Evolutionary conservation across 1,284 basidiomycete species (phyloP).

Genomic region (Puccinia horiana): DNA sequence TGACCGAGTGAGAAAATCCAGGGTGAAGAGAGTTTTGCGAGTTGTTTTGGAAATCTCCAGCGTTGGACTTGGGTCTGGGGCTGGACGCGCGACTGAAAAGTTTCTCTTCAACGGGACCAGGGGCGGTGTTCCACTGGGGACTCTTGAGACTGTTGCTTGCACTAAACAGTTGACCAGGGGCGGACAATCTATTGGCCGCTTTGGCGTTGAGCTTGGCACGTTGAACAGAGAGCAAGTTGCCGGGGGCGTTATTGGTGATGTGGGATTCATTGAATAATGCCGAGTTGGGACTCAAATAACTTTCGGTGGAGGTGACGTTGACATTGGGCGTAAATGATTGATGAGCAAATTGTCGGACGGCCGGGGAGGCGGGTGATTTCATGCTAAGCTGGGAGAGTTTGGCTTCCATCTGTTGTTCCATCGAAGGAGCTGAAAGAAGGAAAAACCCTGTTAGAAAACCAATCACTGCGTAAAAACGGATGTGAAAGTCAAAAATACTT

Average conservation of each 20-base stretch:
- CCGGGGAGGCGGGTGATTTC: slow-evolving; percentile 73
- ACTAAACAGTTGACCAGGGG: slow-evolving; percentile 71
- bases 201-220: slow-evolving; percentile 86
- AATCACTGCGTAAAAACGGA: too few species aligned
- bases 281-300: slow-evolving; percentile 62
- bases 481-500: slow-evolving; percentile 62
- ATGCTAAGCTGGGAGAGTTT: slow-evolving; percentile 72
- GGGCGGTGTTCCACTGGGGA: slow-evolving; percentile 58
- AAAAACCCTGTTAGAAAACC: not conserved
- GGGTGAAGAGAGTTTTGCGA: slow-evolving; percentile 39
- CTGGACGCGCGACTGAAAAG: slow-evolving; percentile 53
- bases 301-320: slow-evolving; percentile 50
- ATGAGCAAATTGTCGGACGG: slow-evolving; percentile 66
- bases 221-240: slow-evolving; percentile 80
- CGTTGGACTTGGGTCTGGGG: slow-evolving; percentile 80
- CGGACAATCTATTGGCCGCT: slow-evolving; percentile 84
- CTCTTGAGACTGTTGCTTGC: slow-evolving; percentile 56
- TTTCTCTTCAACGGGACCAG: slow-evolving; percentile 55
- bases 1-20: slow-evolving; percentile 55
- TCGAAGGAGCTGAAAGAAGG: slow-evolving; percentile 66
- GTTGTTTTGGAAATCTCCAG: slow-evolving; percentile 71
- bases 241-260: slow-evolving; percentile 55
- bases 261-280: slow-evolving; percentile 54
- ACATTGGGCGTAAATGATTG: slow-evolving; percentile 68
- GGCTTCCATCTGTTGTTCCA: slow-evolving; percentile 96